Conservation (phyloP, 1,139 yeast species). For the Entelexis paramagnoliae region DNA sequence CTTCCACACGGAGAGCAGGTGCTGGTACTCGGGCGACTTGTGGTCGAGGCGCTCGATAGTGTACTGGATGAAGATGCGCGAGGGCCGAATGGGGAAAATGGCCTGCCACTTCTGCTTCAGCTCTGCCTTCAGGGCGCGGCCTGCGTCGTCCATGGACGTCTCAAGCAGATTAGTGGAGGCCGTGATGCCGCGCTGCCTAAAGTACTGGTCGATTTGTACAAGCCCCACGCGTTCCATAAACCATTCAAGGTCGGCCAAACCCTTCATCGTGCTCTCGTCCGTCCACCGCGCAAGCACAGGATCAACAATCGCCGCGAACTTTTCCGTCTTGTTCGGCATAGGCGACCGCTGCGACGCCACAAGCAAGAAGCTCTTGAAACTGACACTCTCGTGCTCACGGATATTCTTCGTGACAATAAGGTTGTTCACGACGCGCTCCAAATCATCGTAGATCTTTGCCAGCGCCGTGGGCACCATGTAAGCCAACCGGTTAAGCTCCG, state of each 20-base stretch:
- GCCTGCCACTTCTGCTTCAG: slow-evolving; percentile 89
- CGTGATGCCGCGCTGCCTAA: slow-evolving; percentile 68
- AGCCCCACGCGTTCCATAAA: slow-evolving; percentile 96
- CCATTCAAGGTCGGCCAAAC: slow-evolving; percentile 84
- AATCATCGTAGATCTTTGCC: slow-evolving; percentile 65
- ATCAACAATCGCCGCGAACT: slow-evolving; percentile 80
- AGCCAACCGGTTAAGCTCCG: slow-evolving; percentile 86
- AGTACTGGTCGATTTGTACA: slow-evolving; percentile 84
- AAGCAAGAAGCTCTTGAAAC: slow-evolving; percentile 80
- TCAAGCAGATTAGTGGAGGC: slow-evolving; percentile 64
- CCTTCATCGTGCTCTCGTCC: slow-evolving; percentile 81
- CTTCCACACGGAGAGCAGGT: slow-evolving; percentile 72
- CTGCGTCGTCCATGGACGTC: slow-evolving; percentile 87
- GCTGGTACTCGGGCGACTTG: slow-evolving; percentile 61
- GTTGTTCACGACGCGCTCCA: slow-evolving; percentile 69
- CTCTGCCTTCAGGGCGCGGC: slow-evolving; percentile 59
- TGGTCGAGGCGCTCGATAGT: slow-evolving; percentile 84
- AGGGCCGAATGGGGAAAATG: slow-evolving; percentile 88
- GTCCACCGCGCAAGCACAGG: slow-evolving; percentile 92
- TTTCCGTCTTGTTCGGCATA: slow-evolving; percentile 49
- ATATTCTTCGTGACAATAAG: slow-evolving; percentile 61
- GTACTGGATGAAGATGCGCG: slow-evolving; percentile 87
- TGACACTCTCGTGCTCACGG: slow-evolving; percentile 84
- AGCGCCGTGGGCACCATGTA: slow-evolving; percentile 88
- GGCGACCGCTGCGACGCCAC: slow-evolving; percentile 86